These are phyloP conservation scores for Ceratocystis colombiana DNA, from an alignment of 2,329 filamentous ascomycete genomes.

Conservation along the genomic window DNA sequence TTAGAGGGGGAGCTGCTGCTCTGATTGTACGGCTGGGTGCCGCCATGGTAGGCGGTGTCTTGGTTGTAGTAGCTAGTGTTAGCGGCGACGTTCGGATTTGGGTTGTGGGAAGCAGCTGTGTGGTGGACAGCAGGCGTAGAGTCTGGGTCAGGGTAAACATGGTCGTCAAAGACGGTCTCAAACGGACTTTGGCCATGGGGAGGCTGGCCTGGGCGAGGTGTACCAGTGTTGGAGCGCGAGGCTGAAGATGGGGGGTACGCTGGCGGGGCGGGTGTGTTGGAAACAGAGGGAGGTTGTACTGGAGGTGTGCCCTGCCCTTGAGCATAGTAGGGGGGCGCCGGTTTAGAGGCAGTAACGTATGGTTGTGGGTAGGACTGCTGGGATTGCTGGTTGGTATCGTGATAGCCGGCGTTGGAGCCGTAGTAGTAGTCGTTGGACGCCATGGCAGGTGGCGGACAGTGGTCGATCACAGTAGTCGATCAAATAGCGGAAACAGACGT, in stretches of 20 bases:
- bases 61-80: constrained; percentile 31
- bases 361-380: constrained; percentile 19
- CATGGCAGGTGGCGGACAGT: constrained; percentile 15
- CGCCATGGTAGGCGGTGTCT: constrained; percentile 50
- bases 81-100: constrained; percentile 30
- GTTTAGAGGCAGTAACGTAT: constrained; percentile 16
- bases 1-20: constrained; percentile 35
- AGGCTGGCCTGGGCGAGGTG: constrained; percentile 24
- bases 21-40: constrained; percentile 32
- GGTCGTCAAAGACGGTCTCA: constrained; percentile 57
- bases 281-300: constrained; percentile 17
- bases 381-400: constrained; percentile 19
- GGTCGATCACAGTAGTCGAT: neutral
- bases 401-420: constrained; percentile 18
- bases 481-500: neutral
- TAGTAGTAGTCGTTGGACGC: constrained; percentile 27
- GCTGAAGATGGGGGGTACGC: constrained; percentile 26
- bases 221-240: constrained; percentile 28
- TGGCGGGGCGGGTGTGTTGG: constrained; percentile 17
- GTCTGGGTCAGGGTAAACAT: constrained; percentile 48
- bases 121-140: constrained; percentile 16
- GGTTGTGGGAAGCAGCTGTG: neutral
- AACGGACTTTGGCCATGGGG: constrained; percentile 44
- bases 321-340: constrained; percentile 24
- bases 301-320: constrained; percentile 20